Evolutionary conservation across 2,329 filamentous ascomycete species (phyloP).

Genomic region (Paraphoma chrysanthemicola): DNA sequence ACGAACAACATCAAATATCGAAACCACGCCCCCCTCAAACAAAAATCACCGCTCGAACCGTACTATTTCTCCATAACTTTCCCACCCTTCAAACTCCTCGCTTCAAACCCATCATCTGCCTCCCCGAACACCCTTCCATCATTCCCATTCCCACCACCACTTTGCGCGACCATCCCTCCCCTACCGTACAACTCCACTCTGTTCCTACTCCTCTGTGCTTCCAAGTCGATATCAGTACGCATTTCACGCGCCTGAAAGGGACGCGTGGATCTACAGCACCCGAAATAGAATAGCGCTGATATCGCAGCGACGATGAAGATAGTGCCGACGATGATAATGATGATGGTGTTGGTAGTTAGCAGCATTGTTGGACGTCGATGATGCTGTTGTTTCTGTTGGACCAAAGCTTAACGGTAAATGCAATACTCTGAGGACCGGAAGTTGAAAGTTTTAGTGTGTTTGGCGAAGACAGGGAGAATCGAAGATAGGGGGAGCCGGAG

Average conservation of each 20-base stretch:
- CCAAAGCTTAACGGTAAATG: too few species aligned
- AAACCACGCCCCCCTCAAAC: background rate
- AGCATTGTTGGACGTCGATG: background rate
- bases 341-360: background rate
- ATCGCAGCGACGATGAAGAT: background rate
- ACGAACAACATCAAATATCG: background rate
- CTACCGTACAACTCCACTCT: background rate
- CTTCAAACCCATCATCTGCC: background rate
- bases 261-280: background rate
- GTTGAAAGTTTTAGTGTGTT: too few species aligned
- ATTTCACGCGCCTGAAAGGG: background rate
- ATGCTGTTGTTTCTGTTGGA: too few species aligned
- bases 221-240: background rate
- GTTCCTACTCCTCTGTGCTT: background rate
- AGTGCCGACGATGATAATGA: background rate
- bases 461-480: too few species aligned
- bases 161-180: too few species aligned
- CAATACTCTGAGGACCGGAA: too few species aligned
- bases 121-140: background rate
- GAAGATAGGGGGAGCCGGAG: too few species aligned
- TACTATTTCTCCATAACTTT: background rate
- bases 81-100: background rate
- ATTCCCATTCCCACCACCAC: too few species aligned
- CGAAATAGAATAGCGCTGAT: background rate
- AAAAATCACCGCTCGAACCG: too few species aligned